These are phyloP conservation scores for Talaromyces rugulosus DNA, from an alignment of 2,329 filamentous ascomycete species.

Conservation along the genomic window DNA sequence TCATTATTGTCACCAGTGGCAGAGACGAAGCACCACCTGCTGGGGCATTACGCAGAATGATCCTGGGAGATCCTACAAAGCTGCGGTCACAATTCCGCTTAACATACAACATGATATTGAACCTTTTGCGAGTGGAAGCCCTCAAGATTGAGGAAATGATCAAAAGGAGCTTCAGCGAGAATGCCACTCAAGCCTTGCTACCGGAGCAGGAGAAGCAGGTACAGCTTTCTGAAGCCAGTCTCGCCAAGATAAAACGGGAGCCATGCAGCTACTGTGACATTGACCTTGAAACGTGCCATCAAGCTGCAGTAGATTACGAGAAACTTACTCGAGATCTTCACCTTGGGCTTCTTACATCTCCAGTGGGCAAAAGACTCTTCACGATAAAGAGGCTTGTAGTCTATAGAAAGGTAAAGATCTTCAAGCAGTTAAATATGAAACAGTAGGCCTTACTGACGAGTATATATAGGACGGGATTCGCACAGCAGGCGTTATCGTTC, in stretches of 20 bases:
- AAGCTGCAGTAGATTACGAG: slow-evolving; percentile 74
- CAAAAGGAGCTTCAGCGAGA: slow-evolving; percentile 97
- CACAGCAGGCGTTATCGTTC: slow-evolving; percentile 73
- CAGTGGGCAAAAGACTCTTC: slow-evolving; percentile 77
- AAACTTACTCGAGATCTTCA: slow-evolving; percentile 78
- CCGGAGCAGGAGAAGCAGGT: slow-evolving; percentile 96
- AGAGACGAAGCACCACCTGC: slow-evolving; percentile 85
- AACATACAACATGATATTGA: slow-evolving; percentile 99
- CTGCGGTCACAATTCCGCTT: slow-evolving; percentile 92
- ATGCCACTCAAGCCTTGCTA: slow-evolving; percentile 88
- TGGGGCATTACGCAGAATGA: slow-evolving; percentile 82
- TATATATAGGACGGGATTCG: slow-evolving; percentile 65
- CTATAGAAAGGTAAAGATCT: slow-evolving; percentile 58
- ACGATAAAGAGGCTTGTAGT: slow-evolving; percentile 71
- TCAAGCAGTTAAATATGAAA: slow-evolving; percentile 16
- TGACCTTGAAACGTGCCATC: slow-evolving; percentile 75
- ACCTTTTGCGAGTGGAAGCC: slow-evolving; percentile 88
- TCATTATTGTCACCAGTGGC: slow-evolving; percentile 82
- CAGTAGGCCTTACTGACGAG: background rate
- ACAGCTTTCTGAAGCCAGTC: slow-evolving; percentile 82
- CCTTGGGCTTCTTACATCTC: slow-evolving; percentile 69
- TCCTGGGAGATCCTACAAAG: slow-evolving; percentile 91
- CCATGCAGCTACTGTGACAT: slow-evolving; percentile 75
- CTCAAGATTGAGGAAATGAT: slow-evolving; percentile 99
- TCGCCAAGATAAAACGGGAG: slow-evolving; percentile 85